Conservation (phyloP, 306 rosid genomes). For the Bauhinia variegata region DNA sequence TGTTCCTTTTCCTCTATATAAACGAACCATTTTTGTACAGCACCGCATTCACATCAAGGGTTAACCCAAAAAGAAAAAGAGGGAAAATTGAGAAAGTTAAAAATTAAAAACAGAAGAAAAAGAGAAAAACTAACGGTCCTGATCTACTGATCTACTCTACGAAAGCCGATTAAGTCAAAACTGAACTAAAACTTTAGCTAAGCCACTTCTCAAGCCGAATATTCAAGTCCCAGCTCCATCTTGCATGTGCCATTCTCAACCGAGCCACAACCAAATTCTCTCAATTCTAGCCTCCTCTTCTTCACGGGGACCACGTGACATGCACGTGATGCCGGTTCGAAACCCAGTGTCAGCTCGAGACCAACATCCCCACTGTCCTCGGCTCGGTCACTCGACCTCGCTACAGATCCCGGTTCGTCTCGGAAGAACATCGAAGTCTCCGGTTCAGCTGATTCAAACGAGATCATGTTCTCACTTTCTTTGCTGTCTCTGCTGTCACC, state of each 20-base stretch:
- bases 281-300: conserved; percentile 58
- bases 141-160: conserved; percentile 1
- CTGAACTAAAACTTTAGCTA: background rate
- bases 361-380: conserved; percentile 35
- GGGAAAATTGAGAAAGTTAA: no score
- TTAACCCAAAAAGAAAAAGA: no score
- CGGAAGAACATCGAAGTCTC: conserved; percentile 44
- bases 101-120: no score
- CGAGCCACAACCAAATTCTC: background rate
- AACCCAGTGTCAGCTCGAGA: conserved; percentile 78
- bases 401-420: conserved; percentile 40
- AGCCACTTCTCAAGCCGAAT: conserved; percentile 18
- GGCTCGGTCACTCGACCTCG: conserved; percentile 8
- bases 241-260: conserved; percentile 17
- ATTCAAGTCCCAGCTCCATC: conserved; percentile 53
- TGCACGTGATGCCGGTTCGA: conserved; percentile 56
- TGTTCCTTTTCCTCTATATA: background rate
- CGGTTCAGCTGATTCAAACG: conserved; percentile 47
- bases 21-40: conserved; percentile 32
- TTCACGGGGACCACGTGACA: conserved; percentile 70
- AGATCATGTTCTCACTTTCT: conserved; percentile 68
- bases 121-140: background rate
- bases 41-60: conserved; percentile 9
- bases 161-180: conserved; percentile 27
- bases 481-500: conserved; percentile 68